Evolutionary conservation across 192 early-diverging fungal genomes (phyloP).

Genomic region (Backusella mclennaniae): DNA sequence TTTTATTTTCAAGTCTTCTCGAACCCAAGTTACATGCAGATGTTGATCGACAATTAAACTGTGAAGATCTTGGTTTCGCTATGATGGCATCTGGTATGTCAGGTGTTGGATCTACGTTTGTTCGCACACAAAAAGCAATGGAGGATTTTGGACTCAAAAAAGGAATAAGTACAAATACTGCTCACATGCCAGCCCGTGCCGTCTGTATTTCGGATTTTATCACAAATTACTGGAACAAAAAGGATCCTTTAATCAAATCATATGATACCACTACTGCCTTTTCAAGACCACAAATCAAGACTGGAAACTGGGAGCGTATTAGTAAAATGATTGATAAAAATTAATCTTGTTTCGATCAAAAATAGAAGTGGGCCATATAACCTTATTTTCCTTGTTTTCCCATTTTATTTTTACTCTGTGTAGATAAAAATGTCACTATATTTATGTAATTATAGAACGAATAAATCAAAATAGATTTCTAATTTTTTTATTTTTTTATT

Average conservation of each 20-base stretch:
- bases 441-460: not conserved
- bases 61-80: slow-evolving; percentile 34
- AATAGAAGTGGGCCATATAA: not conserved
- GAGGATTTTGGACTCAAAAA: slow-evolving; percentile 25
- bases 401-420: not conserved
- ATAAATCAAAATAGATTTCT: not conserved
- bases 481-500: too few relatives aligned
- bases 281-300: not conserved
- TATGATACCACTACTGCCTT: slow-evolving; percentile 1
- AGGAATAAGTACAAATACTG: slow-evolving; percentile 21
- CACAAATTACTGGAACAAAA: slow-evolving; percentile 7
- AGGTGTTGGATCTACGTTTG: slow-evolving; percentile 14
- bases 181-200: slow-evolving; percentile 25
- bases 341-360: not conserved
- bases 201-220: slow-evolving; percentile 22
- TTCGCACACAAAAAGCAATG: slow-evolving; percentile 6
- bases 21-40: slow-evolving; percentile 18
- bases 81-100: slow-evolving; percentile 30
- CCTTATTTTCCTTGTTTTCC: not conserved
- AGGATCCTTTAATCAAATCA: slow-evolving; percentile 14
- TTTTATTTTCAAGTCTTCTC: slow-evolving; percentile 9
- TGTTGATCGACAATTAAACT: slow-evolving; percentile 29
- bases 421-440: not conserved
- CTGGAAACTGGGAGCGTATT: not conserved
- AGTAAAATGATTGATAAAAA: not conserved